phyloP scores from a whole-genome alignment of 164 flowering plant species.

The Cinnamomum chago region DNA sequence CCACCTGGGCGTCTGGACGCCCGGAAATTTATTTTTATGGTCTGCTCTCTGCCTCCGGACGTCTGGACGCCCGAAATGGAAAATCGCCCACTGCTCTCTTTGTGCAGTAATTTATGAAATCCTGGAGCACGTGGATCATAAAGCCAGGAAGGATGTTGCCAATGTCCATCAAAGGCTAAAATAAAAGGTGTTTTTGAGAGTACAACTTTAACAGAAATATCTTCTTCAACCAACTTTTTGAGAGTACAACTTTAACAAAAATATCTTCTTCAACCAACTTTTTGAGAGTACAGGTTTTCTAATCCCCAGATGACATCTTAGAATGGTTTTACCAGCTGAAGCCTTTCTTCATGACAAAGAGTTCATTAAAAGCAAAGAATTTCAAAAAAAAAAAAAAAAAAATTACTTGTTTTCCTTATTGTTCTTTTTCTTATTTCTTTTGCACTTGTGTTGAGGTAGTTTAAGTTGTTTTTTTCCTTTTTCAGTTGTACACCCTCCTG shows the following conservation, averaged over 20 bases:
- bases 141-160: constrained; percentile 88
- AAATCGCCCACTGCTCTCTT: too few species aligned
- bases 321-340: constrained; percentile 60
- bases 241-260: constrained; percentile 57
- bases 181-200: constrained; percentile 64
- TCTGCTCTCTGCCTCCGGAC: too few species aligned
- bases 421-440: too few species aligned
- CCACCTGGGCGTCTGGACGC: too few species aligned
- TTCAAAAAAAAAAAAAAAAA: too few species aligned
- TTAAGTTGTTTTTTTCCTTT: too few species aligned
- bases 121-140: constrained; percentile 91
- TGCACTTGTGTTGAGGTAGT: too few species aligned
- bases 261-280: constrained; percentile 61
- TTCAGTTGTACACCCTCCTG: too few species aligned
- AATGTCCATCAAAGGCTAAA: constrained; percentile 64
- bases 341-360: constrained; percentile 74
- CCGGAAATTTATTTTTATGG: too few species aligned
- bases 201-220: constrained; percentile 43
- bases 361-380: too few species aligned
- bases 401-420: too few species aligned
- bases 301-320: constrained; percentile 49
- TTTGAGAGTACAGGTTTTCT: constrained; percentile 72
- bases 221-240: constrained; percentile 63
- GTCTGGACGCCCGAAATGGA: too few species aligned
- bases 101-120: constrained; percentile 52